Base-by-base conservation (phyloP, 2,329 filamentous ascomycete genomes). In the Aspergillus ochraceoroseus region DNA sequence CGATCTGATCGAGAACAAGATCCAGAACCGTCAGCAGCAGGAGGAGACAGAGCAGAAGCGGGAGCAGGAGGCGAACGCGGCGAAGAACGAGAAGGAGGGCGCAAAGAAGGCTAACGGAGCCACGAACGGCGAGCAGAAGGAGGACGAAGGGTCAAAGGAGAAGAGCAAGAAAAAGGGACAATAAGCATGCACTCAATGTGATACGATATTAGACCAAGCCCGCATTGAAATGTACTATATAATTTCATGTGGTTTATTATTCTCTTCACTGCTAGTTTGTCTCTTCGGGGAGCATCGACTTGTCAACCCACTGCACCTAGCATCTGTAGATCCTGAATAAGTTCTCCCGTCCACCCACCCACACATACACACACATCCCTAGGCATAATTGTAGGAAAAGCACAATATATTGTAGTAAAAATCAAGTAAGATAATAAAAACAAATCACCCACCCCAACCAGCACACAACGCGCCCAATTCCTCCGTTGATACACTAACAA, bases 1-100 rank as follows among this genome's bases (percentile, higher is more conserved):
- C 66, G 92, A 98, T 64, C 72, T 98, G 54, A 98, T 98, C 53
- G 92, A 98, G 74, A 98, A 98, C 75, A 98, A 98, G 78, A 95
- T 96, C 54, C 90, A 96, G 73, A 98, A 98, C 71, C 80, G 90
- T 65, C 89, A 96, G 70, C 87, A 94, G 65, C 85, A 94, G 60
- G 92, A 96, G 62, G 92, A 98, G 61, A 90, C 90, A 70, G 90
- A 96, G 56, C 77, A 74, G 31, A 80, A 83, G 58, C 87, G 87
- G 71, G 87, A 81, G 44, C 79, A 79, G 34, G 75, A 74, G 49
- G 68, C 68, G 41, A 70, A 70, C 44, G 80, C 88, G 61, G 81
- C 83, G 30, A 75, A 74, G 33, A 84, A 85, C 59, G 82, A 81
- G 52, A 74, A 76, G 54, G 72, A 77, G 30, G 66, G 64, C 22